Base-by-base conservation (phyloP, 2,329 filamentous ascomycete genomes). In the Fusarium buxicola region DNA sequence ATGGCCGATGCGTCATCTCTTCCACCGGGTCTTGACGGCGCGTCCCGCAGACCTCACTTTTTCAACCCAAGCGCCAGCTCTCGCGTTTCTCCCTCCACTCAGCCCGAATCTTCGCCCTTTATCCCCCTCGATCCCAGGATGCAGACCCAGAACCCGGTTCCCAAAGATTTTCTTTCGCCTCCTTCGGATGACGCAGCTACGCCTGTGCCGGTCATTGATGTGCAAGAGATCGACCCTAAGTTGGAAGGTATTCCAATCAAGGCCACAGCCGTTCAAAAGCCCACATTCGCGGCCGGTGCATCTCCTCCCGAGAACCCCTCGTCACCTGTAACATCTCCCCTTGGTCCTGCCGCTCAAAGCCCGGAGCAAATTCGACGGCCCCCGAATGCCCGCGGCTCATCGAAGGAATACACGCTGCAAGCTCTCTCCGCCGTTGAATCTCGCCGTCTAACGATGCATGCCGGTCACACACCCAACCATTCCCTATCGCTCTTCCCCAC, bases 391-490 rank as follows among this genome's bases (percentile, higher is more conserved):
- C 69, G 72, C 11, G 48, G 60, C 2, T 74, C 74, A 3, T 75
- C 78, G 5, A 79, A 78, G 48, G 76, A 79, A 31, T 74, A 79
- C 47, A 82, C 82, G 3, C 72, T 82, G 47, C 75, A 82, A 60
- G 77, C 78, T 8, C 74, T 86, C 31, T 77, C 76, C 21, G 81
- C 81, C 8, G 77, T 80, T 7, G 84, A 83, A 66, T 77, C 78
- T 38, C 77, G 76, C 44, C 79, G 86, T 39, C 80, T 87, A 35
- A 86, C 81, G 1, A 84, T 89, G 81, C 82, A 88, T 71, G 86
- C 86, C 16, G 86, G 86, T 1, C 86, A 88, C 72, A 88, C 86
- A 2, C 86, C 86, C 7, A 87, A 81, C 46, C 85, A 87, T 69
- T 86, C 84, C 1, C 75, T 86, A 10, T 86, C 85, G 5, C 73